phyloP scores from a whole-genome alignment of 2,329 filamentous ascomycete genomes.

The Aspergillus tanneri region DNA sequence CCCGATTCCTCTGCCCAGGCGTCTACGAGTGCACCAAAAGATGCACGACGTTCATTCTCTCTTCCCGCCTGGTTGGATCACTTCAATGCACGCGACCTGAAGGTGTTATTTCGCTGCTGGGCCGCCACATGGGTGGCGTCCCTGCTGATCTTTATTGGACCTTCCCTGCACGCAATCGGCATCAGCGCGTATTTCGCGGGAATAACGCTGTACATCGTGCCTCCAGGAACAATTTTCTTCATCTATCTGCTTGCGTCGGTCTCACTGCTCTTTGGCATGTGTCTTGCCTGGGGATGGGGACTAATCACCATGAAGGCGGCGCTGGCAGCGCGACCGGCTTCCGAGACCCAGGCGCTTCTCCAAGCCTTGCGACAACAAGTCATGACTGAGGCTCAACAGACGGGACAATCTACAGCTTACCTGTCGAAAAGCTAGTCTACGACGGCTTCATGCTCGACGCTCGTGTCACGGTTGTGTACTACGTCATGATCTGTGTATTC shows the following conservation, averaged over 20 bases:
- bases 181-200: slow-evolving; percentile 49
- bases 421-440: slow-evolving; percentile 40
- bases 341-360: slow-evolving; percentile 36
- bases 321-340: slow-evolving; percentile 41
- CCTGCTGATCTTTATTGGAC: slow-evolving; percentile 50
- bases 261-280: slow-evolving; percentile 49
- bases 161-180: slow-evolving; percentile 43
- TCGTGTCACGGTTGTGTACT: slow-evolving; percentile 39
- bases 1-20: neutral
- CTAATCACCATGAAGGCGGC: slow-evolving; percentile 51
- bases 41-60: neutral
- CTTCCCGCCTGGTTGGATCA: slow-evolving; percentile 39
- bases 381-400: slow-evolving; percentile 33
- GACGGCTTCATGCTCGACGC: slow-evolving; percentile 50
- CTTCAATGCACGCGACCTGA: slow-evolving; percentile 50
- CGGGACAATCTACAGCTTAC: slow-evolving; percentile 28
- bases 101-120: slow-evolving; percentile 49
- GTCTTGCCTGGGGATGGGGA: slow-evolving; percentile 51
- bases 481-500: slow-evolving; percentile 43
- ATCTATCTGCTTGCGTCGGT: slow-evolving; percentile 45
- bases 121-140: slow-evolving; percentile 48
- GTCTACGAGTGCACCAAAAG: neutral
- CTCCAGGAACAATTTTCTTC: slow-evolving; percentile 47
- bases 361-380: slow-evolving; percentile 35
- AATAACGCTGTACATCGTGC: slow-evolving; percentile 46